These are phyloP conservation scores for Talaromyces verruculosus DNA, from an alignment of 2,329 filamentous ascomycete genomes.

Conservation along the genomic window DNA sequence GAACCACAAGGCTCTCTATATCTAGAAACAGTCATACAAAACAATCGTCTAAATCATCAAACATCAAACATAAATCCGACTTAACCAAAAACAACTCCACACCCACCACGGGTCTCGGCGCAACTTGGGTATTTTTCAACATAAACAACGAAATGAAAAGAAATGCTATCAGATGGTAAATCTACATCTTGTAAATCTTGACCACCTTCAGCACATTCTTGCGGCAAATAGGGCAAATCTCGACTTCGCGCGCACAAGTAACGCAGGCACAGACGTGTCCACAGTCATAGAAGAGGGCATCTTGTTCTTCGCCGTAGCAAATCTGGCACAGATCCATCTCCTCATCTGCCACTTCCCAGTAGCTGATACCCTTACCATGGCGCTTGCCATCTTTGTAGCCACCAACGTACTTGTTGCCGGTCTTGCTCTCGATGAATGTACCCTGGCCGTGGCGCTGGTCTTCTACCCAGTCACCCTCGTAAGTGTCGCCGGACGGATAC, in stretches of 20 bases:
- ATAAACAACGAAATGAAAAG: background rate
- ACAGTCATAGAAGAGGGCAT: constrained; percentile 63
- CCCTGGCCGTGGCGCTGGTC: constrained; percentile 56
- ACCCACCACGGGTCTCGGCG: background rate
- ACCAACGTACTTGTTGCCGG: constrained; percentile 61
- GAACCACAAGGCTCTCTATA: constrained; percentile 3
- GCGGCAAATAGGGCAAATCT: constrained; percentile 62
- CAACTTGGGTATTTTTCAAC: constrained; percentile 15
- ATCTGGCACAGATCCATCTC: constrained; percentile 61
- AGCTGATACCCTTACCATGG: constrained; percentile 61
- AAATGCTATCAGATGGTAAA: background rate
- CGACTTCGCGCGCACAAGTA: constrained; percentile 59
- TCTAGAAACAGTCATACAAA: constrained; percentile 8
- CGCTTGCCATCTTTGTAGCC: constrained; percentile 62
- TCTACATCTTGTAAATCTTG: constrained; percentile 54
- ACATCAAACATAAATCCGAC: background rate
- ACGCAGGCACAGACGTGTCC: constrained; percentile 63
- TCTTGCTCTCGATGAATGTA: constrained; percentile 56
- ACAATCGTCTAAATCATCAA: constrained; percentile 1
- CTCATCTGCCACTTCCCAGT: constrained; percentile 63
- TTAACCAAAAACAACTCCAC: constrained; percentile 4
- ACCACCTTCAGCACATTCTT: constrained; percentile 57
- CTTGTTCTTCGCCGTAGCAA: constrained; percentile 61
- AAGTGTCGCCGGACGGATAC: constrained; percentile 55
- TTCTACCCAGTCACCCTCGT: constrained; percentile 49